Evolutionary conservation across 192 early-diverging fungal species (phyloP), one percentile per base, ranked within the genome.

Genomic region (Gryganskiella cystojenkinii): DNA sequence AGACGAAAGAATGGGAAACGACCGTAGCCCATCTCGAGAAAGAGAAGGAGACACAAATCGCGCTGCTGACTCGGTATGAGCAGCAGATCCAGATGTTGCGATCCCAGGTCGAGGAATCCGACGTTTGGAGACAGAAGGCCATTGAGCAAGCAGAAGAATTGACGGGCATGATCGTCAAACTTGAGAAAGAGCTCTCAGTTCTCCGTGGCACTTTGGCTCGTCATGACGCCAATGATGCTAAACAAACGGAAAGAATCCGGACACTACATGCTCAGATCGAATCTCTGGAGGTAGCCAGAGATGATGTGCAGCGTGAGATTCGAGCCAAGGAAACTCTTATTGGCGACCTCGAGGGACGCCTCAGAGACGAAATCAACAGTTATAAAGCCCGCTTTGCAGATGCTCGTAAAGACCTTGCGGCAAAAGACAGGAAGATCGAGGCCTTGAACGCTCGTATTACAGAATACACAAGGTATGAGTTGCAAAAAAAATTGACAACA

Each of bases 1-100:
- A 74, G 43, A 66, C 50, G 31, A 67, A 67, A 5, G 72, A 75
- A 35, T 75, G 72, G 72, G 72, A 75, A 27, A 43, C 34, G 0
- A 75, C 64, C 1, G 64, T 66, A 0, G 13, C 50, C 19, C 30
- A 56, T n/a, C 42, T 67, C 28, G 59, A 75, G 59, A 17, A 34
- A 5, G 64, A 67, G 59, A 59, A 58, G 28, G 44, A 56, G 44
- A 20, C 17, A 14, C 61, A 62, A n/a, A 53, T 61, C 1, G 50
- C 22, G 15, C 6, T 33, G 11, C 17, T 67, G 52, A 61, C 34
- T 9, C n/a, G 35, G 0, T 24, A 35, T 24, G 52, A 75, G 35
- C 17, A 19, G 1, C 46, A 61, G 35, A 61, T 75, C 22, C 17
- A 44, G 2, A 13, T 3, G 0, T 37, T 75, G 3, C 49, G 62